phyloP scores from a whole-genome alignment of 768 basidiomycete species.

The Tylopilus subfusipes region DNA sequence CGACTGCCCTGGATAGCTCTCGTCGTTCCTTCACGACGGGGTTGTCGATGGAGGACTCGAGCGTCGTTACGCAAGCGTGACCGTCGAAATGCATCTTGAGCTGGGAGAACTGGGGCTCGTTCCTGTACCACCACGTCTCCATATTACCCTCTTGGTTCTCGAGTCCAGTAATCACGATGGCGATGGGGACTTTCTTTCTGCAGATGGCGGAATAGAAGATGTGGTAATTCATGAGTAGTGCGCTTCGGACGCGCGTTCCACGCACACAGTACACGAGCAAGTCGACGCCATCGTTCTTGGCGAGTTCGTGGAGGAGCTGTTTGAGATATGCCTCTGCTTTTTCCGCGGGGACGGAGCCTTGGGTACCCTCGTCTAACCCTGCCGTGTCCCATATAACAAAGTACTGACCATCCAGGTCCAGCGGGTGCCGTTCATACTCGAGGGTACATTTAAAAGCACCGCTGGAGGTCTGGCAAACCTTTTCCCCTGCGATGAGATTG shows the following conservation, averaged over 20 bases:
- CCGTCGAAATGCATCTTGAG: too few species aligned
- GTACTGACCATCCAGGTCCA: constrained; percentile 15
- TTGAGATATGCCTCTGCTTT: constrained; percentile 31
- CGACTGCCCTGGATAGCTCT: too few species aligned
- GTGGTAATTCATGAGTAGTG: constrained; percentile 37
- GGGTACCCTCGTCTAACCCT: constrained; percentile 29
- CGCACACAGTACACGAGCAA: constrained; percentile 41
- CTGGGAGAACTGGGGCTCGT: too few species aligned
- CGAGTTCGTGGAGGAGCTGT: constrained; percentile 34
- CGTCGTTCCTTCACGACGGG: too few species aligned
- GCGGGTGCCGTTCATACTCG: constrained; percentile 20
- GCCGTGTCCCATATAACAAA: constrained; percentile 35
- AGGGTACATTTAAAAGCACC: constrained; percentile 37
- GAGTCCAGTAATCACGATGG: too few species aligned
- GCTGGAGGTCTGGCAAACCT: constrained; percentile 30
- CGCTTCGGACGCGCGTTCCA: constrained; percentile 35
- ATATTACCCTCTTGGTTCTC: too few species aligned
- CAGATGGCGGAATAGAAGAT: constrained; percentile 39
- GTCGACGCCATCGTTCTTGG: constrained; percentile 35
- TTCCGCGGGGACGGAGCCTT: constrained; percentile 28
- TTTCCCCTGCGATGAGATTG: constrained; percentile 35
- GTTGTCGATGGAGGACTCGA: too few species aligned
- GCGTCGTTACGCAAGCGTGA: too few species aligned
- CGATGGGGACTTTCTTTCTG: too few species aligned
- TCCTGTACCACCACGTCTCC: too few species aligned